Conservation (phyloP, 768 basidiomycete species). For the Agrocybe praecox region DNA sequence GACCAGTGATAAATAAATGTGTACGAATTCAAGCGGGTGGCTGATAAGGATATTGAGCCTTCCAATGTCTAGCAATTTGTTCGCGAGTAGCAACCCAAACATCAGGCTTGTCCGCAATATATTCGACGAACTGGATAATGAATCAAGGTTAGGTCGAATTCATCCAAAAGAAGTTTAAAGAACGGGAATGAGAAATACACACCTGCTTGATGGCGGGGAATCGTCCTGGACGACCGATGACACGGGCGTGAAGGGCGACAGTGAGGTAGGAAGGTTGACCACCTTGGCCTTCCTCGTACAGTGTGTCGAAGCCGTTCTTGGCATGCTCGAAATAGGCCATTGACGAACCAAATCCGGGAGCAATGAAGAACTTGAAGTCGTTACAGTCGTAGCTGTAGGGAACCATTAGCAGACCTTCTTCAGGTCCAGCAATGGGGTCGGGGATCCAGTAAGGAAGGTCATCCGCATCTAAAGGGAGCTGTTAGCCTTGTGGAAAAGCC, state of each 20-base stretch:
- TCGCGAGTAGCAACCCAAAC: conserved; percentile 19
- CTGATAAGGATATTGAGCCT: conserved; percentile 13
- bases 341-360: conserved; percentile 17
- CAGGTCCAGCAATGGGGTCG: conserved; percentile 13
- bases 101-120: conserved; percentile 11
- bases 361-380: conserved; percentile 20
- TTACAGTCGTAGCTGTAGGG: conserved; percentile 19
- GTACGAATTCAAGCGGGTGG: background rate
- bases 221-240: conserved; percentile 15
- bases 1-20: background rate
- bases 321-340: conserved; percentile 19
- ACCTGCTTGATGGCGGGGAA: conserved; percentile 19
- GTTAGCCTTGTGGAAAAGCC: background rate
- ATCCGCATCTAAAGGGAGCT: conserved; percentile 10
- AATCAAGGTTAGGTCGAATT: background rate
- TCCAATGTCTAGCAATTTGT: conserved; percentile 20
- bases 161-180: background rate
- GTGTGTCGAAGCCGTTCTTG: conserved; percentile 17
- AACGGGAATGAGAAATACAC: background rate
- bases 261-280: conserved; percentile 16
- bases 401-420: conserved; percentile 14
- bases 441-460: conserved; percentile 20
- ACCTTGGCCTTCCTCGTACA: conserved; percentile 16
- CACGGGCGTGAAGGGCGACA: conserved; percentile 16
- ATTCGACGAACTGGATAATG: conserved; percentile 12